These are phyloP conservation scores for Combretum micranthum DNA, from an alignment of 345 rosid genomes.

Conservation along the genomic window DNA sequence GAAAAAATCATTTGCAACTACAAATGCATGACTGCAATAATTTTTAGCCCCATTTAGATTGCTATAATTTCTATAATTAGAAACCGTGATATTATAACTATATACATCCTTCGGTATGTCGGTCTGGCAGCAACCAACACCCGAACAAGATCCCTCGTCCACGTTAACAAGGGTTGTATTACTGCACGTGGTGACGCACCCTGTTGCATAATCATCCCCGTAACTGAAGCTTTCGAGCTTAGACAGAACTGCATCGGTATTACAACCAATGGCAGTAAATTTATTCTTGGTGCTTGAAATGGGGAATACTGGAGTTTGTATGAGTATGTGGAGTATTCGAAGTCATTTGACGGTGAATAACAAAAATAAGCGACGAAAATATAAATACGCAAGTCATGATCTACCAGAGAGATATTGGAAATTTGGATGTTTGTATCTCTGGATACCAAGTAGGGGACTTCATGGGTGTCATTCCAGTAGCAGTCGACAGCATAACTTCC, in stretches of 20 bases:
- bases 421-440: not conserved
- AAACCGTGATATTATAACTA: not conserved
- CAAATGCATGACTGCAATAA: constrained; percentile 21
- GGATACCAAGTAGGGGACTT: too few relatives aligned
- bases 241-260: not conserved
- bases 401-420: constrained; percentile 20
- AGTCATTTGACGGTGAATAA: too few relatives aligned
- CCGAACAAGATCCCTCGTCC: constrained; percentile 20
- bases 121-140: constrained; percentile 40
- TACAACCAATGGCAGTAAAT: constrained; percentile 8
- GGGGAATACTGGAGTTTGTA: constrained; percentile 8
- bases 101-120: not conserved
- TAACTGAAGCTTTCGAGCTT: too few relatives aligned
- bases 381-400: not conserved
- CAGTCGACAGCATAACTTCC: too few relatives aligned
- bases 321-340: too few relatives aligned
- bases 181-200: constrained; percentile 39
- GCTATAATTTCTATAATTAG: constrained; percentile 3
- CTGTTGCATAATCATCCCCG: constrained; percentile 11
- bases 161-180: not conserved
- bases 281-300: constrained; percentile 7
- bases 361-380: too few relatives aligned
- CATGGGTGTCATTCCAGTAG: too few relatives aligned
- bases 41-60: constrained; percentile 6
- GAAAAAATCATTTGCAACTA: constrained; percentile 8